Base-by-base conservation (phyloP, 371 early-diverging fungal species). In the Mucor saturninus region DNA sequence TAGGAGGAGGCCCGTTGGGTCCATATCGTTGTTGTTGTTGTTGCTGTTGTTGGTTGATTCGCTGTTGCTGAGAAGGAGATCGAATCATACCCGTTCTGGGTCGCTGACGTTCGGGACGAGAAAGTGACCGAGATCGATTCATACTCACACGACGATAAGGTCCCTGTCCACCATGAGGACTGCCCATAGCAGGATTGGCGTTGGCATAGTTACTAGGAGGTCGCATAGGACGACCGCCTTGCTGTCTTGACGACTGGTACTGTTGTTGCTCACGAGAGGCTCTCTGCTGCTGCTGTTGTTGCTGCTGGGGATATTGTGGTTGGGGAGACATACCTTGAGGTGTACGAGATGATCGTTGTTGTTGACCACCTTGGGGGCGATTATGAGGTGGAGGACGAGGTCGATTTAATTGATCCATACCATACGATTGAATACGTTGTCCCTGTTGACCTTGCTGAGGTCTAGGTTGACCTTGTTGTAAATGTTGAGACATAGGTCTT, bases 21-120 rank as follows among this genome's bases (percentile, higher is more conserved):
- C 46, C 42, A 29, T 53, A 56, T 11, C 61, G 31, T 35, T 54
- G 54, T 35, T 43, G 50, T 50, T 50, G 50, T 21, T 46, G 42
- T 43, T 51, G 60, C 30, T 61, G 59, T 26, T 66, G 67, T n/a
- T 56, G 52, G 26, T 52, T 56, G 45, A 64, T 45, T 31, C 62
- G 65, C 4, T 61, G 73, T 46, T 75, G 75, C 31, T 71, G 72
- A 9, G 80, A 77, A 13, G 77, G 77, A n/a, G 77, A 56, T 10
- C 81, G 73, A 55, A 81, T 63, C 73, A 81, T 72, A 53, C 78
- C 76, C 26, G 65, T 74, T 51, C 73, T 59, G 30, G 81, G 81
- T 54, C 81, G 68, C 48, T 81, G 78, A 51, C 81, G 59, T 49
- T 81, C 81, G 9, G 81, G 81, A 31, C 81, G 71, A 45, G 81